Base-by-base conservation (phyloP, 108 stramenopile genomes). In the Cyclotella choctawhatcheeana region DNA sequence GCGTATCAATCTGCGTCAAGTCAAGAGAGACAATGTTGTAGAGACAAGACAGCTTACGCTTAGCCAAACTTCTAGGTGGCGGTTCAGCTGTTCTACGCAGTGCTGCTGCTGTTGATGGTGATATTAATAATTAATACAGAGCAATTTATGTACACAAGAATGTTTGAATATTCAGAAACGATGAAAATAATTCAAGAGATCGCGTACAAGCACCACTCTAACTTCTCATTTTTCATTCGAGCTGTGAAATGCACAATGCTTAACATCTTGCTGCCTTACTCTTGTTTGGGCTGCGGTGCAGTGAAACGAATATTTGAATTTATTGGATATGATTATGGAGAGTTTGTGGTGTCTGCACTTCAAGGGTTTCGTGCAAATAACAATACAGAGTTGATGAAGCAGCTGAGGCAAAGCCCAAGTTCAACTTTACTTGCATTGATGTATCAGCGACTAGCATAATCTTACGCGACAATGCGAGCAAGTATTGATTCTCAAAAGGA, bases 111-210 rank as follows among this genome's bases (percentile, higher is more conserved):
- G n/a, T n/a, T n/a, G n/a, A n/a, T n/a, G n/a, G n/a, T n/a, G n/a
- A 44, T 12, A n/a, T 0, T 2, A 47, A 14, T 16, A 27, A 29
- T 30, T 8, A 17, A 12, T 7, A 27, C n/a, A n/a, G n/a, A n/a
- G n/a, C n/a, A n/a, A n/a, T n/a, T n/a, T n/a, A n/a, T n/a, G 20
- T 20, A 76, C 7, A 0, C 31, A 22, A 43, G 21, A 22, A 25
- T 40, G 64, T 25, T 13, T 18, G 61, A 47, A 61, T 55, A 3
- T n/a, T 47, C 1, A 60, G 47, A 34, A 44, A 52, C 68, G 22
- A 90, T 94, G 87, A 69, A 85, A 25, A 80, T 89, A 17, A 67
- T 89, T 10, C 91, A 92, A 70, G 51, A 72, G 18, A 64, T 74
- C 7, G 55, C 79, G 5, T 79, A 79, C 30, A 35, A 20, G 13